Evolutionary conservation across 2,329 filamentous ascomycete species (phyloP), one percentile per base, ranked within the genome.

Genomic region (Epicoccum sorghinum): DNA sequence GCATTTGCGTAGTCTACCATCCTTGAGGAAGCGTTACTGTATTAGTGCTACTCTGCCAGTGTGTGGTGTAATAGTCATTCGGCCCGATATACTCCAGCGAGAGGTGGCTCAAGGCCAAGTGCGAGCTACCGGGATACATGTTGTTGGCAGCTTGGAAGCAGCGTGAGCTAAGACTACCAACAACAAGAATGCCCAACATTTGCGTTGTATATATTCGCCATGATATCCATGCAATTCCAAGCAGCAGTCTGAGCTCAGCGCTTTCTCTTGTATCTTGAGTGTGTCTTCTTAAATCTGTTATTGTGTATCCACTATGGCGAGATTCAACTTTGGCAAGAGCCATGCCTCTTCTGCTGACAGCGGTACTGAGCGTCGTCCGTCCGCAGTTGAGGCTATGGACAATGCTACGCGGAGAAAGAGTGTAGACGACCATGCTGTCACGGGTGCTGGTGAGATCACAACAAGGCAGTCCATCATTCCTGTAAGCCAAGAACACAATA

Each of bases 401-500:
- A 53, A 58, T 33, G 40, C 51, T 22, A 54, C 50, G n/a, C 47
- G 53, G 13, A 57, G 61, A 39, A 47, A 59, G 39, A 61, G 57
- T 24, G 59, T 67, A 14, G 58, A 61, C 41, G 62, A 67, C 35
- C 60, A 63, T 38, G 60, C 49, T 9, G 59, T 67, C 22, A 67
- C 63, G 10, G 61, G 62, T 41, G 64, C 64, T 41, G 60, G 57
- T 23, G 54, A 64, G 48, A 66, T 86, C 45, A 84, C 83, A 0
- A 78, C 78, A 0, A 69, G 73, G 7, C 87, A 91, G 57, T 89
- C 87, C 0, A 79, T 89, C 66, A 87, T 86, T 24, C 52, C 52
- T 22, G 52, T 55, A 55, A 4, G 52, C 46, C 32, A 10, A 18
- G 4, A 5, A 12, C 4, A 8, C 7, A 9, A 2, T 3, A 37